phyloP scores from a whole-genome alignment of 352 stramenopile genomes.

The Pythium insidiosum region DNA sequence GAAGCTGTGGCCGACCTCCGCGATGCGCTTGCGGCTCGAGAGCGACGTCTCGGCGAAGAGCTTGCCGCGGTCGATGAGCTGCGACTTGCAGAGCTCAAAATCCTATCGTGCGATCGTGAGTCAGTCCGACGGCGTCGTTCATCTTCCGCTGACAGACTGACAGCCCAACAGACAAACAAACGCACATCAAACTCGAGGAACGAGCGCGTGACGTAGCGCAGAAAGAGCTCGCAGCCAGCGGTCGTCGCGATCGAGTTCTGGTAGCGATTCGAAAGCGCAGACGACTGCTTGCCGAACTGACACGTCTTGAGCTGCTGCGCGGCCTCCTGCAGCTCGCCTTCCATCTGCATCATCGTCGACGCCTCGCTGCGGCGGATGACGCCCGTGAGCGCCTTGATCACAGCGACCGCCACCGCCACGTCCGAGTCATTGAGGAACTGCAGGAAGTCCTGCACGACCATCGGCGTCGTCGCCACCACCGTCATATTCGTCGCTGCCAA shows the following conservation, averaged over 20 bases:
- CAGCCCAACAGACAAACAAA: no score
- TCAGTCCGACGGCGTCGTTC: no score
- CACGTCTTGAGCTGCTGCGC: conserved; percentile 59
- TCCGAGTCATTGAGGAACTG: conserved; percentile 64
- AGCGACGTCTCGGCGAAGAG: conserved; percentile 91
- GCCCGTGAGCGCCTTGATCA: conserved; percentile 91
- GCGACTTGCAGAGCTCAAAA: conserved; percentile 88
- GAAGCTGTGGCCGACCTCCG: conserved; percentile 90
- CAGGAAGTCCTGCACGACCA: conserved; percentile 70
- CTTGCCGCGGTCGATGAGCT: conserved; percentile 89
- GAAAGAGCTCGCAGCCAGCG: conserved; percentile 90
- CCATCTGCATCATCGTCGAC: conserved; percentile 95
- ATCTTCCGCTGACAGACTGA: no score
- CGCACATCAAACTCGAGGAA: conserved; percentile 85
- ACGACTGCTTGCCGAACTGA: conserved; percentile 25
- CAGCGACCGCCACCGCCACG: conserved; percentile 87
- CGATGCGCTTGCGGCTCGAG: conserved; percentile 90
- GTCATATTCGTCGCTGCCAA: background rate
- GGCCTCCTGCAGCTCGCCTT: conserved; percentile 88
- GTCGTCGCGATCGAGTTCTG: conserved; percentile 88
- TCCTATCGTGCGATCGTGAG: conserved; percentile 33
- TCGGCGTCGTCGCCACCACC: conserved; percentile 2
- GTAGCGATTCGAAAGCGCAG: conserved; percentile 33
- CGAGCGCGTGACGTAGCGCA: conserved; percentile 89
- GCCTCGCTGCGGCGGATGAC: conserved; percentile 87